Evolutionary conservation across 2,329 filamentous ascomycete genomes (phyloP).

Genomic region (Xylaria sp.): DNA sequence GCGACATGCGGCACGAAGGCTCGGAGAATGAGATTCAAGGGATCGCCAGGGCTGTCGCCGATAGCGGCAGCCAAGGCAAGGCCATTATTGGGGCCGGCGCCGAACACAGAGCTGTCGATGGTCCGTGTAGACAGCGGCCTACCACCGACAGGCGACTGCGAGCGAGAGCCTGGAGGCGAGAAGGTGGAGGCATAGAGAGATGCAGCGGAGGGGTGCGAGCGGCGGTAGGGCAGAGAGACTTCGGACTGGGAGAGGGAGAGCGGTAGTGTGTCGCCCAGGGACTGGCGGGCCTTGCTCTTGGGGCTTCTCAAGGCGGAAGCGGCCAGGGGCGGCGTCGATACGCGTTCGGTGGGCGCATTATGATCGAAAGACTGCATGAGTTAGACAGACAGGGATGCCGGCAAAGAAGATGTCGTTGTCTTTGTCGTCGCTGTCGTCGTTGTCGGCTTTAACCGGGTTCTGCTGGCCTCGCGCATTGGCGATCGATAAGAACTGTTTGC

Average conservation of each 20-base stretch:
- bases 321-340: slow-evolving; percentile 75
- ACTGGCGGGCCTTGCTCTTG: slow-evolving; percentile 70
- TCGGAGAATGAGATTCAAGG: slow-evolving; percentile 75
- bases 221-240: slow-evolving; percentile 62
- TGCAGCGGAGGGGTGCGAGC: slow-evolving; percentile 67
- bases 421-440: background rate
- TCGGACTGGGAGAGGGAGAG: slow-evolving; percentile 64
- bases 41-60: slow-evolving; percentile 62
- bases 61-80: slow-evolving; percentile 55
- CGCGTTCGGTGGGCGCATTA: slow-evolving; percentile 69
- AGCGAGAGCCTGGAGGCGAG: slow-evolving; percentile 73
- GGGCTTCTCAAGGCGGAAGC: slow-evolving; percentile 69
- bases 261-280: slow-evolving; percentile 59
- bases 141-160: slow-evolving; percentile 73
- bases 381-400: slow-evolving; percentile 23
- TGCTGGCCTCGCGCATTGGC: slow-evolving; percentile 22
- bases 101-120: slow-evolving; percentile 68
- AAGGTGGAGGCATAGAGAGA: slow-evolving; percentile 73
- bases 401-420: slow-evolving; percentile 11
- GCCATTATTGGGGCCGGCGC: slow-evolving; percentile 56
- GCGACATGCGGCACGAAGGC: slow-evolving; percentile 91
- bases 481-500: background rate
- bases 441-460: slow-evolving; percentile 10
- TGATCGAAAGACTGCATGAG: slow-evolving; percentile 47
- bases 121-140: slow-evolving; percentile 66